These are phyloP conservation scores for Gypsophila paniculata DNA, from an alignment of 179 eudicot genomes.

Conservation along the genomic window DNA sequence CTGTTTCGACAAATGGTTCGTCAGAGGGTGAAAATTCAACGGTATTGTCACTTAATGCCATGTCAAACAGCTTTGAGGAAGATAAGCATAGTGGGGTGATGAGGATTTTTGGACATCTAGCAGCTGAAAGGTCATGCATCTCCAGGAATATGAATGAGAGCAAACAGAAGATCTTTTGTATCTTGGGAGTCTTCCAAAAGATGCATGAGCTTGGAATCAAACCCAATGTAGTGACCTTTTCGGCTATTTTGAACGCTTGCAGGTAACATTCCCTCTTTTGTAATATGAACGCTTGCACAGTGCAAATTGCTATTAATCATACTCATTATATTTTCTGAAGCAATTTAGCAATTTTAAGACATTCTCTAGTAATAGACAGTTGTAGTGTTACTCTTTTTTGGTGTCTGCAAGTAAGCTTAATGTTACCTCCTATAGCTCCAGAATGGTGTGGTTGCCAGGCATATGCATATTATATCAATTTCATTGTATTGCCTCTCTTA, in stretches of 20 bases:
- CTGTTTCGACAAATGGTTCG: conserved; percentile 24
- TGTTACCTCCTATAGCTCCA: not conserved
- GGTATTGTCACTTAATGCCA: conserved; percentile 20
- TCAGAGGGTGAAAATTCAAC: conserved; percentile 31
- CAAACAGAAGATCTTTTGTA: conserved; percentile 55
- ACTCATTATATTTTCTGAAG: not conserved
- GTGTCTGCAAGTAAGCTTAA: not conserved
- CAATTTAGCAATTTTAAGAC: not conserved
- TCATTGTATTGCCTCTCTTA: not conserved
- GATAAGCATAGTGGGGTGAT: conserved; percentile 48
- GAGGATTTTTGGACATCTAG: conserved; percentile 68
- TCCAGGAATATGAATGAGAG: conserved; percentile 37
- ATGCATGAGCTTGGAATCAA: conserved; percentile 85
- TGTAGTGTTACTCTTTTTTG: too few relatives aligned
- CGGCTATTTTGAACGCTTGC: conserved; percentile 96
- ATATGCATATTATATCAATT: not conserved
- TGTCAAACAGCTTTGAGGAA: conserved; percentile 21
- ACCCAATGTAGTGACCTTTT: conserved; percentile 98
- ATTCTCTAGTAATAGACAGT: too few relatives aligned
- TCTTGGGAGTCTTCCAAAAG: conserved; percentile 76
- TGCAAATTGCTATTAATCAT: not conserved
- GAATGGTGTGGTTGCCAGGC: not conserved
- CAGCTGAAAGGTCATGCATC: conserved; percentile 40
- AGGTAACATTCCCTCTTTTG: conserved; percentile 45
- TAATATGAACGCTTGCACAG: too few relatives aligned